Percentiles rank a stretch among this genome's conserved stretches.
Evolutionary conservation across 257 asterid genomes (phyloP).

Genomic region (Datura wrightii): DNA sequence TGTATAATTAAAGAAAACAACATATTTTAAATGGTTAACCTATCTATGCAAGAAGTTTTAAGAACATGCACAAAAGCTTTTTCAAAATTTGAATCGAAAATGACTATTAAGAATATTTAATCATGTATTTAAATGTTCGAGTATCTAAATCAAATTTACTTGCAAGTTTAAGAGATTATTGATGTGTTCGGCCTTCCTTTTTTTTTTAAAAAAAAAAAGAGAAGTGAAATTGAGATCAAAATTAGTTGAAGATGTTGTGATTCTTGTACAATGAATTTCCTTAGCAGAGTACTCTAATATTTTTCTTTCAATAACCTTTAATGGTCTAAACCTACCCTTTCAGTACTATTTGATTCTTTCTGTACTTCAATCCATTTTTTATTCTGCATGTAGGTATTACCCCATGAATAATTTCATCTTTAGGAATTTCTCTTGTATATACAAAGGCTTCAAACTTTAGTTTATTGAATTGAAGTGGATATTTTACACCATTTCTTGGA

Average conservation of each 20-base stretch:
- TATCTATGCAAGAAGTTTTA: too few relatives aligned
- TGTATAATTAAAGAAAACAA: background rate
- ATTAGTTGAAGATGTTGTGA: background rate
- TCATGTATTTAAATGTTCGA: background rate
- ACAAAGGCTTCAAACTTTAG: background rate
- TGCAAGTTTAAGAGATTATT: background rate
- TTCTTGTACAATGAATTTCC: background rate
- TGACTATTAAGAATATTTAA: too few relatives aligned
- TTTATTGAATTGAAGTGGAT: background rate
- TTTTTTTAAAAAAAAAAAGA: background rate
- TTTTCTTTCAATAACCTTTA: constrained; percentile 1
- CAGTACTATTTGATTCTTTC: background rate
- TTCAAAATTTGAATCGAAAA: too few relatives aligned
- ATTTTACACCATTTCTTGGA: background rate
- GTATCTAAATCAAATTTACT: background rate
- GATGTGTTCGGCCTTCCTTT: too few relatives aligned
- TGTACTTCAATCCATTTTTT: background rate
- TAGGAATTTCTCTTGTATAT: background rate
- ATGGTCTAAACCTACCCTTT: background rate
- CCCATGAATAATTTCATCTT: background rate
- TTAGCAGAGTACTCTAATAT: background rate
- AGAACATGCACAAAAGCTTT: background rate
- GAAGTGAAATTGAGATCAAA: background rate
- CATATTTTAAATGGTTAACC: too few relatives aligned
- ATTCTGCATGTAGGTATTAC: background rate